Evolutionary conservation across 441 rosid genomes (phyloP).

Genomic region (Adansonia rubrostipa): DNA sequence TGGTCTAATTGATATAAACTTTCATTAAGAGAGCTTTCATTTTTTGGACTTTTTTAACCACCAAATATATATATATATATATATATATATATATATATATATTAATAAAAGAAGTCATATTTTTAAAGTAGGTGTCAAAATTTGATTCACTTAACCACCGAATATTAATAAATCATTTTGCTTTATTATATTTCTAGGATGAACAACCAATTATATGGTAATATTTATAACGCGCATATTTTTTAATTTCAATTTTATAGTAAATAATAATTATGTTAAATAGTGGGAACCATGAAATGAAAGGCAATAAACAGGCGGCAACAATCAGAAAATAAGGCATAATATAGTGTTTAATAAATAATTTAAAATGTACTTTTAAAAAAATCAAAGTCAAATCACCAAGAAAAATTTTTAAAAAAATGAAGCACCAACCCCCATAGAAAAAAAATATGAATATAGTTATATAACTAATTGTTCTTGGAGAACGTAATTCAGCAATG

Average conservation of each 20-base stretch:
- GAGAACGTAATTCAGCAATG: not conserved
- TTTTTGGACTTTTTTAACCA: not conserved
- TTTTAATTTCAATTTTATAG: not conserved
- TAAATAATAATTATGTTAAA: not conserved
- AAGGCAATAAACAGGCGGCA: not conserved
- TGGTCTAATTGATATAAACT: not conserved
- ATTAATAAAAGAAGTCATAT: too few species aligned
- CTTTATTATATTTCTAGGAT: not conserved
- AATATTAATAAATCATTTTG: not conserved
- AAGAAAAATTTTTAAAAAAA: not conserved
- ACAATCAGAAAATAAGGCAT: not conserved
- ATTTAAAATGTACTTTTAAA: not conserved
- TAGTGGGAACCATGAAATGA: not conserved
- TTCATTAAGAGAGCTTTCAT: too few species aligned
- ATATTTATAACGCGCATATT: not conserved
- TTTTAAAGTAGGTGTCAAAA: too few species aligned
- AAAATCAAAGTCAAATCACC: not conserved
- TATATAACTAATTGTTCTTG: not conserved
- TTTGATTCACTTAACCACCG: not conserved
- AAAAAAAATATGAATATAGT: not conserved
- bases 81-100: too few species aligned
- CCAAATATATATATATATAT: not conserved
- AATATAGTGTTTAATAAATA: not conserved
- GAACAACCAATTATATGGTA: not conserved
- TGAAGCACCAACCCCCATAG: not conserved